Conservation (phyloP, 441 rosid species). For the Croton setiger region DNA sequence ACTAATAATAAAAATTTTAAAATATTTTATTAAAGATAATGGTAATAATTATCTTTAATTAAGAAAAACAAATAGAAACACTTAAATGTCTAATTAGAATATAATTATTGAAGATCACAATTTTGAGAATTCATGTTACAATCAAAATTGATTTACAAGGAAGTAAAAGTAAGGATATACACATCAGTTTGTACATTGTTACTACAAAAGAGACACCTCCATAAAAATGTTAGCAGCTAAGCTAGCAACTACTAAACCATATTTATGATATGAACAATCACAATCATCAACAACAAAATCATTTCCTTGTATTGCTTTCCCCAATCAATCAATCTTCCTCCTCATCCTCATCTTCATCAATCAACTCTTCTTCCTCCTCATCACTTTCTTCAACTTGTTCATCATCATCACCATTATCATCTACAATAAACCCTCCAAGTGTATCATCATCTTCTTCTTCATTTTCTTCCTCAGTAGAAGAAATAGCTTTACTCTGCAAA, state of each 20-base stretch:
- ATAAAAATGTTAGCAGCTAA: not conserved
- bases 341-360: slow-evolving; percentile 32
- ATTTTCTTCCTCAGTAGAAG: slow-evolving; percentile 12
- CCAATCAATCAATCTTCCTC: slow-evolving; percentile 33
- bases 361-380: slow-evolving; percentile 33
- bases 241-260: not conserved
- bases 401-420: slow-evolving; percentile 36
- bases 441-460: slow-evolving; percentile 50
- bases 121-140: too few relatives aligned
- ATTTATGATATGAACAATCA: not conserved
- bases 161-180: too few relatives aligned
- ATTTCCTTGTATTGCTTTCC: too few relatives aligned
- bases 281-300: slow-evolving; percentile 3
- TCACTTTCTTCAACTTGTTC: slow-evolving; percentile 30
- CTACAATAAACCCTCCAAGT: slow-evolving; percentile 68
- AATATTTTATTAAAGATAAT: too few relatives aligned
- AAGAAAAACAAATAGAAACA: too few relatives aligned
- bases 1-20: too few relatives aligned
- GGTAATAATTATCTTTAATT: too few relatives aligned
- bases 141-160: too few relatives aligned
- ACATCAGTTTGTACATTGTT: not conserved
- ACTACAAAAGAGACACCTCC: not conserved
- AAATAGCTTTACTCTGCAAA: slow-evolving; percentile 17
- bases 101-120: too few relatives aligned
- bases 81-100: too few relatives aligned